Evolutionary conservation across 495 filamentous ascomycete species (phyloP).

Genomic region (Annulohypoxylon bovei): DNA sequence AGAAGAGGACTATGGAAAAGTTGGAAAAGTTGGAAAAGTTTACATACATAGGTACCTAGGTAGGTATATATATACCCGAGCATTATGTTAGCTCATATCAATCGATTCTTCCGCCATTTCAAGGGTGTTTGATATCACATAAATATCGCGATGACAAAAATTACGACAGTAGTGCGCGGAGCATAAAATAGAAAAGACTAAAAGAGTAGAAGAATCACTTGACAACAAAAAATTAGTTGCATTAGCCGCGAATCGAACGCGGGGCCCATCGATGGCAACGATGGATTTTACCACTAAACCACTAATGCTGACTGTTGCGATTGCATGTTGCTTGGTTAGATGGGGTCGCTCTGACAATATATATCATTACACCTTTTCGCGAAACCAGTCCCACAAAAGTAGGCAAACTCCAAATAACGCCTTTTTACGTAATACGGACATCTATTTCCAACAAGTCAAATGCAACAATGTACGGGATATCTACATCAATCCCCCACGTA

Average conservation of each 20-base stretch:
- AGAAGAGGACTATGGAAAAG: neutral
- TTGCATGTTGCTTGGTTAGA: too few species aligned
- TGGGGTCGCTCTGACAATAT: too few species aligned
- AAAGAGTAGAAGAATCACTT: neutral
- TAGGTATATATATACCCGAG: slow-evolving; percentile 5
- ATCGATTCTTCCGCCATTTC: neutral
- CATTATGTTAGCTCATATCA: neutral
- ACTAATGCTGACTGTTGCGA: too few species aligned
- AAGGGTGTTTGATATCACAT: neutral
- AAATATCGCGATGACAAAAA: too few species aligned
- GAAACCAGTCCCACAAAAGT: neutral
- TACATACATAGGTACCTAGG: too few species aligned
- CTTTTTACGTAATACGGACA: neutral
- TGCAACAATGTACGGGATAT: neutral
- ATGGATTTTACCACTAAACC: slow-evolving; percentile 65
- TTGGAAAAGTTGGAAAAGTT: slow-evolving; percentile 1
- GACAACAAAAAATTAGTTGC: slow-evolving; percentile 41
- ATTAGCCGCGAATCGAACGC: slow-evolving; percentile 62
- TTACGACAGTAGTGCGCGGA: too few species aligned
- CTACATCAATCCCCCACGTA: neutral
- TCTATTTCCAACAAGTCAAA: neutral
- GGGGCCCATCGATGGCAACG: slow-evolving; percentile 64
- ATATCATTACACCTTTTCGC: too few species aligned
- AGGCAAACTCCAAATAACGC: neutral
- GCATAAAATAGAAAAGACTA: too few species aligned